Conservation (phyloP, 2,329 filamentous ascomycete species). For the Fusarium chuoi region DNA sequence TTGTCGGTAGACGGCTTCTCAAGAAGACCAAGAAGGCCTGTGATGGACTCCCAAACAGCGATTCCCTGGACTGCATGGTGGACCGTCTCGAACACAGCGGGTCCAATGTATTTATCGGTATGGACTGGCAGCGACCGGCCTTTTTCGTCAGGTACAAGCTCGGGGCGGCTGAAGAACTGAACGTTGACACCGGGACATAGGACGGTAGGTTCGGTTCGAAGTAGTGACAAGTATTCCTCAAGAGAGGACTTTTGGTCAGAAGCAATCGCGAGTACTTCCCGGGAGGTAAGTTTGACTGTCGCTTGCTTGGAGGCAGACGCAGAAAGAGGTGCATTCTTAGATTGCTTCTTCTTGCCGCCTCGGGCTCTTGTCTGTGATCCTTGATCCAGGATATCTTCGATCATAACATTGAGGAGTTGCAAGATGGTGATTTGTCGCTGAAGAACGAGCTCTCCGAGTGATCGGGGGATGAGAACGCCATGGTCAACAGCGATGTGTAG, state of each 20-base stretch:
- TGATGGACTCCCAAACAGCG: slow-evolving; percentile 55
- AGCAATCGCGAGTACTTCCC: slow-evolving; percentile 45
- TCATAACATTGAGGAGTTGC: slow-evolving; percentile 52
- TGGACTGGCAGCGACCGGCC: slow-evolving; percentile 51
- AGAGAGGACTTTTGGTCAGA: slow-evolving; percentile 48
- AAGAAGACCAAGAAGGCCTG: slow-evolving; percentile 50
- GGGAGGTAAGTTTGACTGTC: slow-evolving; percentile 45
- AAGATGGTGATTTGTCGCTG: slow-evolving; percentile 51
- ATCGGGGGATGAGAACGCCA: slow-evolving; percentile 38
- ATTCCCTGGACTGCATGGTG: slow-evolving; percentile 49
- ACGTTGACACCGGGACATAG: slow-evolving; percentile 49
- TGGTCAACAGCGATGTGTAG: no score
- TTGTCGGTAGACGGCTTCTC: slow-evolving; percentile 40
- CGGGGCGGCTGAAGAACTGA: slow-evolving; percentile 53
- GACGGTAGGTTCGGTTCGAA: slow-evolving; percentile 48
- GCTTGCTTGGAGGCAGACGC: slow-evolving; percentile 45
- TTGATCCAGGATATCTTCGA: slow-evolving; percentile 55
- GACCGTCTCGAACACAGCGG: slow-evolving; percentile 54
- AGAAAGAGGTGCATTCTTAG: slow-evolving; percentile 10
- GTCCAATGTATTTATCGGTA: slow-evolving; percentile 56
- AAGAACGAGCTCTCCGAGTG: slow-evolving; percentile 51
- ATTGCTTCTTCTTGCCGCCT: no score
- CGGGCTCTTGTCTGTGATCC: slow-evolving; percentile 4
- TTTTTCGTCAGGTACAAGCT: slow-evolving; percentile 57
- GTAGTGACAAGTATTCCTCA: slow-evolving; percentile 50